Percentiles rank a stretch among this genome's conserved stretches.
These are phyloP conservation scores for Fraxinus xanthoxyloides DNA, from an alignment of 305 asterid species.

Conservation along the genomic window DNA sequence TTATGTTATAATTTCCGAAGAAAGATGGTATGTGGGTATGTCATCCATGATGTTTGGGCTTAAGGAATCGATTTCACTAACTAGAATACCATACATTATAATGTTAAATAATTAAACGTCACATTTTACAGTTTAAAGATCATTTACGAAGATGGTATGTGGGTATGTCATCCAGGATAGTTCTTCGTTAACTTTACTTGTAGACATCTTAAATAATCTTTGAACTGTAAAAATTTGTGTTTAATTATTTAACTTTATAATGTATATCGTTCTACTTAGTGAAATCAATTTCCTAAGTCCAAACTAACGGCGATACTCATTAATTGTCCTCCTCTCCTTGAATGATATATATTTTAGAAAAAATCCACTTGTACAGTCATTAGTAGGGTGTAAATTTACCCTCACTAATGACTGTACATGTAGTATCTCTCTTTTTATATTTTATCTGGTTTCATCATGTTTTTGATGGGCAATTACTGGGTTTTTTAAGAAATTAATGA, in stretches of 20 bases:
- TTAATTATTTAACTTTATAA: neutral
- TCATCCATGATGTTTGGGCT: neutral
- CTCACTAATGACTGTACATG: too few species aligned
- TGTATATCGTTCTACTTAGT: neutral
- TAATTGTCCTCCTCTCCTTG: neutral
- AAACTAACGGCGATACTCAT: neutral
- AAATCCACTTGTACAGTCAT: too few species aligned
- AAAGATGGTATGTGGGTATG: neutral
- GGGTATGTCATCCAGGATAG: neutral
- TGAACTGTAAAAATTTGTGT: neutral
- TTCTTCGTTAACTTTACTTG: neutral
- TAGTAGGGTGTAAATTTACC: too few species aligned
- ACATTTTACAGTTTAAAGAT: too few species aligned
- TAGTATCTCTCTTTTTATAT: too few species aligned
- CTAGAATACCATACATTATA: too few species aligned
- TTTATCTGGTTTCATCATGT: neutral
- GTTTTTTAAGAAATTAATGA: neutral
- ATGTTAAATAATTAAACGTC: too few species aligned
- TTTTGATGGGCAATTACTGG: neutral
- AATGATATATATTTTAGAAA: too few species aligned
- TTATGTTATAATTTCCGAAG: neutral
- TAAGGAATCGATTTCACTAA: too few species aligned
- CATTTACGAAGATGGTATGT: too few species aligned
- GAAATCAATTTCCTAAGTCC: neutral
- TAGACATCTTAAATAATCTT: neutral